Conservation (phyloP, 108 stramenopile species). For the Stephanodiscus minutulus region DNA sequence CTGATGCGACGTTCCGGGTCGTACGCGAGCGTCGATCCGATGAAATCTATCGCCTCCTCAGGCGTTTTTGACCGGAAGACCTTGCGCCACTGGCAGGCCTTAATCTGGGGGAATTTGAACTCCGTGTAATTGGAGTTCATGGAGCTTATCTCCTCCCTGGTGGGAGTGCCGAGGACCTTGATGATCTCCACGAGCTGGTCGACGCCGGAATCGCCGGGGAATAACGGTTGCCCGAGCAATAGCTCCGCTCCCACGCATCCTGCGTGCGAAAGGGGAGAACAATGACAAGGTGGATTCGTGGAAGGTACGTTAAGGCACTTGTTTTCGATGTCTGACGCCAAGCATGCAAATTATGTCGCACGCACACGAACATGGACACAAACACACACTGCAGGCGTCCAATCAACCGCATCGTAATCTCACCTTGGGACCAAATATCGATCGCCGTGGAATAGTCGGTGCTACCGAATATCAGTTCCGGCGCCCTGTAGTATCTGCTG, state of each 20-base stretch:
- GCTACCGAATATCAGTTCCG: conserved; percentile 98
- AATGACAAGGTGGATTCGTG: not conserved
- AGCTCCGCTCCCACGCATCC: conserved; percentile 99
- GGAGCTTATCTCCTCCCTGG: conserved; percentile 92
- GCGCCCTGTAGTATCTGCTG: conserved; percentile 97
- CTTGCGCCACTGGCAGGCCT: conserved; percentile 95
- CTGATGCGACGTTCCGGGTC: conserved; percentile 84
- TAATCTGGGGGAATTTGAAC: conserved; percentile 99
- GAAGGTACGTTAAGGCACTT: not conserved
- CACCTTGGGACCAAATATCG: conserved; percentile 85
- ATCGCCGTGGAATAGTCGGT: conserved; percentile 98
- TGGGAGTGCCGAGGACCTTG: conserved; percentile 97
- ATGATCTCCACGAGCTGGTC: conserved; percentile 99
- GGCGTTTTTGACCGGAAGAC: conserved; percentile 93
- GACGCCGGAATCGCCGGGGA: conserved; percentile 97
- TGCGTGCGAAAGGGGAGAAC: not conserved
- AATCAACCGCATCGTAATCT: not conserved
- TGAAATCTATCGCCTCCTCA: conserved; percentile 93
- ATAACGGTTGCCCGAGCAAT: conserved; percentile 95
- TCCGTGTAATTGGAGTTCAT: conserved; percentile 99
- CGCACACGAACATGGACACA: not conserved
- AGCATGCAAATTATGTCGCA: not conserved
- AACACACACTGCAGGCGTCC: not conserved
- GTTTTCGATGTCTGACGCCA: not conserved
- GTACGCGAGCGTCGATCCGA: conserved; percentile 90